Conservation (phyloP, 768 basidiomycete genomes). For the Imleria badia region DNA sequence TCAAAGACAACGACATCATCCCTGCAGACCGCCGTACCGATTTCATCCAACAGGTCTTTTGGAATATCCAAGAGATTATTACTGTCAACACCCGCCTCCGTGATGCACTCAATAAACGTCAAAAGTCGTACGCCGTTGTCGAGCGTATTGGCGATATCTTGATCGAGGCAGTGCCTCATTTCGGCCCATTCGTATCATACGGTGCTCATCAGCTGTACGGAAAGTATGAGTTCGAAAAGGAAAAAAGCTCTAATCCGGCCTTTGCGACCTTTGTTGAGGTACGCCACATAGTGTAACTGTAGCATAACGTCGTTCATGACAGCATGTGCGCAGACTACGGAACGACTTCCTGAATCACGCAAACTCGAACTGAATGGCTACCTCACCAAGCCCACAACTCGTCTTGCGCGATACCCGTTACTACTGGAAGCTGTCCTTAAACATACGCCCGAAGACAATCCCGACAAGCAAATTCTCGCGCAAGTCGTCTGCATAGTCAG, state of each 20-base stretch:
- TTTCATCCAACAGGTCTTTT: slow-evolving; percentile 94
- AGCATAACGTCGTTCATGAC: not conserved
- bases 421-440: slow-evolving; percentile 90
- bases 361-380: slow-evolving; percentile 98
- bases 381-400: slow-evolving; percentile 96
- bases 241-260: slow-evolving; percentile 88
- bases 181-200: slow-evolving; percentile 91
- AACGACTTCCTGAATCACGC: slow-evolving; percentile 90
- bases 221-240: slow-evolving; percentile 99
- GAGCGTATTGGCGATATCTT: slow-evolving; percentile 91
- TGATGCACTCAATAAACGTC: slow-evolving; percentile 91
- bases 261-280: slow-evolving; percentile 98
- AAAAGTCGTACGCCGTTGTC: slow-evolving; percentile 93
- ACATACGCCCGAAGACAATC: slow-evolving; percentile 86
- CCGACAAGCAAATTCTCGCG: slow-evolving; percentile 76
- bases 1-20: slow-evolving; percentile 76
- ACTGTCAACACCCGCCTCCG: slow-evolving; percentile 88
- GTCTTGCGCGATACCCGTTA: slow-evolving; percentile 94
- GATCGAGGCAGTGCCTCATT: slow-evolving; percentile 81
- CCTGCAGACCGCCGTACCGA: slow-evolving; percentile 73
- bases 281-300: slow-evolving; percentile 11
- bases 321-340: slow-evolving; percentile 61
- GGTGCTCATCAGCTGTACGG: slow-evolving; percentile 97
- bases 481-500: slow-evolving; percentile 76
- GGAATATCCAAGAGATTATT: slow-evolving; percentile 95